Evolutionary conservation across 495 filamentous ascomycete genomes (phyloP).

Genomic region (Cenococcum geophilum): DNA sequence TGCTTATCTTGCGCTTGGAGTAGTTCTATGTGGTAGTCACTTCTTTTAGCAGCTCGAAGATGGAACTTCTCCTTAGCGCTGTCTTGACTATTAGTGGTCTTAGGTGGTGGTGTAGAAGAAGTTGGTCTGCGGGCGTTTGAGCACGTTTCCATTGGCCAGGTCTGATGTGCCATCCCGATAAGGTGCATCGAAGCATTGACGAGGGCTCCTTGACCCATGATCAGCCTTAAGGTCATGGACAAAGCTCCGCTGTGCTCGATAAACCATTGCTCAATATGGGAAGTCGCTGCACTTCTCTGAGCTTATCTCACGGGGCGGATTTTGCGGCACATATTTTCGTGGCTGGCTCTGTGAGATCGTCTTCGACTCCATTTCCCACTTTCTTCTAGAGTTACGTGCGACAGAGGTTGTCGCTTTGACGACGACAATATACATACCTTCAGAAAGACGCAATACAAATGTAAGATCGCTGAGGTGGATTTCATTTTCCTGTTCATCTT

Average conservation of each 20-base stretch:
- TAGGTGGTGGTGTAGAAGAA: background rate
- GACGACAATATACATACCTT: too few species aligned
- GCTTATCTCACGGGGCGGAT: background rate
- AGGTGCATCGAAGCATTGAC: background rate
- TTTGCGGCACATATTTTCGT: constrained; percentile 2
- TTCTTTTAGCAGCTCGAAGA: background rate
- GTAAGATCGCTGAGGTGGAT: background rate
- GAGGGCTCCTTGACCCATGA: background rate
- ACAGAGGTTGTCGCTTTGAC: too few species aligned
- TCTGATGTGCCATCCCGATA: background rate
- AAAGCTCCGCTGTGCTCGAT: background rate
- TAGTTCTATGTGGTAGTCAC: background rate
- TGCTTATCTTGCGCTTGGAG: background rate
- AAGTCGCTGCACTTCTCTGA: background rate
- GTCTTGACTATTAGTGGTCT: too few species aligned
- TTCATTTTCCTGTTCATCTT: background rate
- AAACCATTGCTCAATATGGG: background rate
- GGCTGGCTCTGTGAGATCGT: background rate
- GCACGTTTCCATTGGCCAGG: constrained; percentile 2
- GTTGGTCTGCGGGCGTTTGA: background rate
- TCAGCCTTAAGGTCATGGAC: background rate
- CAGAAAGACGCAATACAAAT: background rate
- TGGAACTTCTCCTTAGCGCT: too few species aligned
- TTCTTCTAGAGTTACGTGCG: too few species aligned
- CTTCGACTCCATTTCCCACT: background rate